phyloP scores from a whole-genome alignment of 2,329 filamentous ascomycete species.

The Nothomitra cinnamomea region DNA sequence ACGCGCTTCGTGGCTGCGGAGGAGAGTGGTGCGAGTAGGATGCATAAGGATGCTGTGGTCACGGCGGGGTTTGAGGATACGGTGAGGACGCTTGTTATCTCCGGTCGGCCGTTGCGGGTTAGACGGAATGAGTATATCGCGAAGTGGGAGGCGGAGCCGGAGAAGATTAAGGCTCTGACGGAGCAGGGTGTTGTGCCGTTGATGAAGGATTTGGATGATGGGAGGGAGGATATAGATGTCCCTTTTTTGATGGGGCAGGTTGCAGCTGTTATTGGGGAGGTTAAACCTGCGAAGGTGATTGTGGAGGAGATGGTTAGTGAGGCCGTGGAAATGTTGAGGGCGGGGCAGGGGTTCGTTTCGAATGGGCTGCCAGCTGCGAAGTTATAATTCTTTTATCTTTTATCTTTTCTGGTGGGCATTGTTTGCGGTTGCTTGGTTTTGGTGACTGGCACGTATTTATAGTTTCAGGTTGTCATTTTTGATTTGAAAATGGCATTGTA shows the following conservation, averaged over 20 bases:
- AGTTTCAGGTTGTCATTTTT: too few species aligned
- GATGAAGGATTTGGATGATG: conserved; percentile 48
- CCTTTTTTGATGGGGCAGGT: conserved; percentile 96
- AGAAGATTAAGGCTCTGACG: conserved; percentile 86
- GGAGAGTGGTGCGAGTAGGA: conserved; percentile 82
- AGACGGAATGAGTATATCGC: conserved; percentile 85
- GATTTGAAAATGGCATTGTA: too few species aligned
- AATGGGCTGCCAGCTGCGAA: too few species aligned
- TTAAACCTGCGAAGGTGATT: conserved; percentile 77
- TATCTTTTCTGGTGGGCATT: too few species aligned
- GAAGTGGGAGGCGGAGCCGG: conserved; percentile 87
- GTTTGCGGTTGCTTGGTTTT: too few species aligned
- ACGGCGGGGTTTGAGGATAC: conserved; percentile 92
- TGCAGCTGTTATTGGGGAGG: conserved; percentile 82
- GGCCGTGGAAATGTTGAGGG: conserved; percentile 53
- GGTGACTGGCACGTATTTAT: not conserved
- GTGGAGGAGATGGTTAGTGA: conserved; percentile 87
- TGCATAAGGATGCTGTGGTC: conserved; percentile 88
- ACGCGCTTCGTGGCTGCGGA: conserved; percentile 89
- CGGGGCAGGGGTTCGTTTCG: conserved; percentile 30
- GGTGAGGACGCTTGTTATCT: conserved; percentile 94
- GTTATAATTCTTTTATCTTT: too few species aligned
- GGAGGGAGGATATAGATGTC: conserved; percentile 77
- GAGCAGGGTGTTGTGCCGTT: conserved; percentile 87
- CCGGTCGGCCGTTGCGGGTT: conserved; percentile 78